Percentiles rank a stretch among this genome's conserved stretches.
Conservation (phyloP, 2,329 filamentous ascomycete species). For the Hymenoscyphus infarciens region DNA sequence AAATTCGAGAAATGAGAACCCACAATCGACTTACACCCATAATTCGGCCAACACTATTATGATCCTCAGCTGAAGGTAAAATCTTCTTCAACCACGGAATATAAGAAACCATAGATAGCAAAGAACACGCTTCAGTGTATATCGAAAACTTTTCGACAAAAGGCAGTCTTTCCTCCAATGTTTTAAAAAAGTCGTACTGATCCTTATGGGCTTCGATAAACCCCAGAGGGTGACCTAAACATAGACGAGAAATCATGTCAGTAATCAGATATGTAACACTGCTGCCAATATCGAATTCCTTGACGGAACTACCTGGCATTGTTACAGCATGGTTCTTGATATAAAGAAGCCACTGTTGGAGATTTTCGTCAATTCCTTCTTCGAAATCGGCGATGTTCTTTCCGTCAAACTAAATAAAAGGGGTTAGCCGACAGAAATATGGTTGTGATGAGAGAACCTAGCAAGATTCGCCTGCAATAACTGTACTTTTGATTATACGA, state of each 20-base stretch:
- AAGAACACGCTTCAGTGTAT: neutral
- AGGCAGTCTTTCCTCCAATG: neutral
- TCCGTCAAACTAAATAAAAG: too few relatives aligned
- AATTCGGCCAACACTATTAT: neutral
- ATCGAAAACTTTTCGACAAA: neutral
- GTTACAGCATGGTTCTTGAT: too few relatives aligned
- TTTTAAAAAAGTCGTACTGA: neutral
- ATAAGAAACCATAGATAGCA: neutral
- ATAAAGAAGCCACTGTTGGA: too few relatives aligned
- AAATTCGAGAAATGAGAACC: neutral
- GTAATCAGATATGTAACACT: neutral
- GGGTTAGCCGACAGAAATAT: too few relatives aligned
- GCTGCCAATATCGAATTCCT: neutral
- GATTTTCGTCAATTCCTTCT: too few relatives aligned
- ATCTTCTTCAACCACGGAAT: neutral
- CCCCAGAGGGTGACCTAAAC: neutral
- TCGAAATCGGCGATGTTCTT: too few relatives aligned
- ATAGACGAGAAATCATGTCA: neutral
- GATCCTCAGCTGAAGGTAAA: neutral
- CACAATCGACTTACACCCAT: neutral
- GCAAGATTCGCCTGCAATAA: too few relatives aligned
- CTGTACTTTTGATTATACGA: too few relatives aligned
- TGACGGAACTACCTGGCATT: neutral
- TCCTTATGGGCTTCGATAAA: neutral
- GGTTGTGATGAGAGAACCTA: too few relatives aligned